phyloP scores from a whole-genome alignment of 1,284 basidiomycete genomes.

The Heliocybe sulcata region DNA sequence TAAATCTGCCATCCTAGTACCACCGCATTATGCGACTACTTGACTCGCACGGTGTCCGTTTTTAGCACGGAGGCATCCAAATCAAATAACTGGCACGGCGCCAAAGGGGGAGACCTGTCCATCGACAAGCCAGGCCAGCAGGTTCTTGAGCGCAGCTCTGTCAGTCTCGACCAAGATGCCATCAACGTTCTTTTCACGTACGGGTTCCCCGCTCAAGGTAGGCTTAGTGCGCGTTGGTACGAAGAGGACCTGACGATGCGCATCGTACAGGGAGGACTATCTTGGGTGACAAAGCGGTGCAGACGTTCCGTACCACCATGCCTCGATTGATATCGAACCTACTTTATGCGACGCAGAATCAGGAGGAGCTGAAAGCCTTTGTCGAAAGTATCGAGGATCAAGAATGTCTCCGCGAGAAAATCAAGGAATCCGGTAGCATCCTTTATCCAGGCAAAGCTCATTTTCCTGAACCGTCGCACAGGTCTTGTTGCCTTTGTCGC shows the following conservation, averaged over 20 bases:
- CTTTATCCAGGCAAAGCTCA: background rate
- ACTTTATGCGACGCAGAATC: conserved; percentile 8
- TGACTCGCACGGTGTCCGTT: background rate
- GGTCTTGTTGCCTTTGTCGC: conserved; percentile 15
- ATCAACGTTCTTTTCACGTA: conserved; percentile 14
- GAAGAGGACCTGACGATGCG: background rate
- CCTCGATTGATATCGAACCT: conserved; percentile 7
- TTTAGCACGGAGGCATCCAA: background rate
- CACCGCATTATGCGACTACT: conserved; percentile 12
- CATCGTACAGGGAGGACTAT: conserved; percentile 11
- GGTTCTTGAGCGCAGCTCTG: conserved; percentile 13
- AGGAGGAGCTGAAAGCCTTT: conserved; percentile 6
- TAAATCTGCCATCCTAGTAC: conserved; percentile 1
- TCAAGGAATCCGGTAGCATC: conserved; percentile 6
- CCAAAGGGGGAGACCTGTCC: conserved; percentile 13
- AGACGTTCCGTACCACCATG: conserved; percentile 8
- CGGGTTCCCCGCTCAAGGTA: conserved; percentile 15
- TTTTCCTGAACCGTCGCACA: background rate
- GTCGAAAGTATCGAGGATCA: conserved; percentile 15
- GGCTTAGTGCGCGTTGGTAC: background rate
- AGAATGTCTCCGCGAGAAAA: conserved; percentile 9
- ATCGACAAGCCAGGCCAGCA: conserved; percentile 16
- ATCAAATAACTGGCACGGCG: conserved; percentile 4
- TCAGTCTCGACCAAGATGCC: conserved; percentile 7
- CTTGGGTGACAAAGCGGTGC: conserved; percentile 9